phyloP scores from a whole-genome alignment of 2,329 filamentous ascomycete genomes.

The Fusarium irregulare region DNA sequence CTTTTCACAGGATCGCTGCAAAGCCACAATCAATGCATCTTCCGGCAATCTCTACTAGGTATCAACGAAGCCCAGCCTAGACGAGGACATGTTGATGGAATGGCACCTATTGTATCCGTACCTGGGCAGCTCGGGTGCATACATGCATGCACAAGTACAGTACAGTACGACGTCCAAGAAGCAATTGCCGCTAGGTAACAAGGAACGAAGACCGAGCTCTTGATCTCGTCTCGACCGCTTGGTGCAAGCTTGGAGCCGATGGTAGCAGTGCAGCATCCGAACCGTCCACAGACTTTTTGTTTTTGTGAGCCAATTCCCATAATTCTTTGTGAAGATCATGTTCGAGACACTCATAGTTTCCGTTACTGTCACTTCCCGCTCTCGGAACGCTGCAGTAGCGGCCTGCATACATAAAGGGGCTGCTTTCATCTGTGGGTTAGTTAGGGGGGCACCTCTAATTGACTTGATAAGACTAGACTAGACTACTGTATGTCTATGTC shows the following conservation, averaged over 20 bases:
- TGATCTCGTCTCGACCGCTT: constrained; percentile 28
- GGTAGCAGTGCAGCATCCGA: constrained; percentile 23
- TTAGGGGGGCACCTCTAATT: constrained; percentile 4
- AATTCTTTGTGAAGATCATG: constrained; percentile 10
- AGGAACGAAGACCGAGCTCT: constrained; percentile 18
- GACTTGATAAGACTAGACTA: not conserved
- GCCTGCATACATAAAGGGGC: constrained; percentile 39
- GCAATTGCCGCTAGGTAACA: constrained; percentile 2
- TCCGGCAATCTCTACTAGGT: constrained; percentile 25
- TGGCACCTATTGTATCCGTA: not conserved
- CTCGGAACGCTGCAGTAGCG: constrained; percentile 39
- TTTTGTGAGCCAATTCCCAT: constrained; percentile 27
- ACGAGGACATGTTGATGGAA: constrained; percentile 1
- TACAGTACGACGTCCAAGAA: not conserved
- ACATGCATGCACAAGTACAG: not conserved
- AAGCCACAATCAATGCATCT: constrained; percentile 14
- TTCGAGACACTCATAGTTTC: constrained; percentile 30
- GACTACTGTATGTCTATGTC: not conserved
- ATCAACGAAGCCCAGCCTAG: constrained; percentile 21
- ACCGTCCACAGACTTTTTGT: constrained; percentile 12
- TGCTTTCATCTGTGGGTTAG: constrained; percentile 12
- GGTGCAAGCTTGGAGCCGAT: constrained; percentile 30
- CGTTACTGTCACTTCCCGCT: constrained; percentile 39
- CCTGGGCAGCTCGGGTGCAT: not conserved
- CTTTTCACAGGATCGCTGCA: constrained; percentile 8